Evolutionary conservation across 129 eudicot species (phyloP).

Genomic region (Lactuca sativa): DNA sequence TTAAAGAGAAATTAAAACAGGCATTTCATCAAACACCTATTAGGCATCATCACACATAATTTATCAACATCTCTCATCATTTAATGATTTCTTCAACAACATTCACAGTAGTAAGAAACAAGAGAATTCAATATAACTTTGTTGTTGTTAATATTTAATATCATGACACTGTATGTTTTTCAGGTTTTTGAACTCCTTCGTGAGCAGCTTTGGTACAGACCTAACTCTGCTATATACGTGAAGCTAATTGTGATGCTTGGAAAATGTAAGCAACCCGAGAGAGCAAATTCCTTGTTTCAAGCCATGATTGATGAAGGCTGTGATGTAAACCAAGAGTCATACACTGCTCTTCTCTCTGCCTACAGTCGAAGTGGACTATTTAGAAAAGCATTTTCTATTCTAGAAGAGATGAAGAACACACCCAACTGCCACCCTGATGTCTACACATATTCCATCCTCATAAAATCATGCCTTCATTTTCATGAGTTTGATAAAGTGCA

Average conservation of each 20-base stretch:
- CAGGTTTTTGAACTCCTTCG: slow-evolving; percentile 95
- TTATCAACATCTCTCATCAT: too few relatives aligned
- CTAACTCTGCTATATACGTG: slow-evolving; percentile 73
- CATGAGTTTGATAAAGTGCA: slow-evolving; percentile 68
- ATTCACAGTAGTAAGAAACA: too few relatives aligned
- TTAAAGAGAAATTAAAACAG: too few relatives aligned
- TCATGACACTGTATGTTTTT: not conserved
- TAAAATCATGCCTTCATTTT: slow-evolving; percentile 85
- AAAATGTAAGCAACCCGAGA: slow-evolving; percentile 94
- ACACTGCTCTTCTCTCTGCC: slow-evolving; percentile 91
- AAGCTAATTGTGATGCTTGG: slow-evolving; percentile 97
- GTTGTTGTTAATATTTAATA: not conserved
- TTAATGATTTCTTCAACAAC: too few relatives aligned
- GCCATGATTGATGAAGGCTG: slow-evolving; percentile 92
- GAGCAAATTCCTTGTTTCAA: slow-evolving; percentile 67
- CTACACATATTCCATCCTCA: slow-evolving; percentile 83
- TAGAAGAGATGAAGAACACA: slow-evolving; percentile 72
- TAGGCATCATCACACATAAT: too few relatives aligned
- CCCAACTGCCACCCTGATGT: slow-evolving; percentile 78
- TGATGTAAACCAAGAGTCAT: slow-evolving; percentile 60
- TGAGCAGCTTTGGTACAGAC: slow-evolving; percentile 96
- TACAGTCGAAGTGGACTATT: slow-evolving; percentile 86
- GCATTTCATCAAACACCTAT: too few relatives aligned
- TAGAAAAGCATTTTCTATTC: slow-evolving; percentile 69
- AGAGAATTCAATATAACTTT: too few relatives aligned